Evolutionary conservation across 257 asterid genomes (phyloP), one percentile per base, ranked within the genome.

Genomic region (Solanum paucissectum): DNA sequence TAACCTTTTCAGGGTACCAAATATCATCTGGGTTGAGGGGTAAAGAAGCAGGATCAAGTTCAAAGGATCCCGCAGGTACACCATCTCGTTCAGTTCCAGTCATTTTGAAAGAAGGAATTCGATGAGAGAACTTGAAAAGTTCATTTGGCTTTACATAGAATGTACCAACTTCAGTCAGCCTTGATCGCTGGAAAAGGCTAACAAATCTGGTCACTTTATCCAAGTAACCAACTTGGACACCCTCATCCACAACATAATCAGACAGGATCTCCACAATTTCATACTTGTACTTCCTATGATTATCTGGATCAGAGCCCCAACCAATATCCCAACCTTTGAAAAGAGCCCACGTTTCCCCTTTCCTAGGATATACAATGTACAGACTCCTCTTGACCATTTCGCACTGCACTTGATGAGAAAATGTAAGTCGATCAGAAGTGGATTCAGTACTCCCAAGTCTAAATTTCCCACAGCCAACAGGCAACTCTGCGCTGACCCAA

Each of bases 301-400:
- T 88, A 49, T 90, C 90, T 18, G 94, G 90, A 55, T 91, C 84
- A 16, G 83, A 72, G 83, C 89, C 91, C 98, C 99, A 96, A 87
- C 86, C 86, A 33, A 89, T 86, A 90, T 95, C 91, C 97, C 97
- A 94, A 87, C 89, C 94, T 91, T 89, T 94, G 89, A 91, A 93
- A 86, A 97, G 92, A 49, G 98, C 98, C 98, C 99, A 97, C 27
- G 86, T 92, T 90, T 97, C 98, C 46, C 98, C 98, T 73, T 84
- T 52, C 81, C 91, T 88, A 3, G 99, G 99, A 89, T 92, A 89
- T 38, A 97, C 87, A 83, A 86, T 27, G 60, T 89, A 69, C 37
- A 94, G 89, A 66, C 93, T 92, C 79, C 72, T 90, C 79, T 40
- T 87, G 60, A 93, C 96, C 86, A 90, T 93, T 55, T 71, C 89